Percentiles rank a stretch among this genome's conserved stretches.
Conservation (phyloP, 2,329 filamentous ascomycete genomes). For the Colletotrichum plurivorum region DNA sequence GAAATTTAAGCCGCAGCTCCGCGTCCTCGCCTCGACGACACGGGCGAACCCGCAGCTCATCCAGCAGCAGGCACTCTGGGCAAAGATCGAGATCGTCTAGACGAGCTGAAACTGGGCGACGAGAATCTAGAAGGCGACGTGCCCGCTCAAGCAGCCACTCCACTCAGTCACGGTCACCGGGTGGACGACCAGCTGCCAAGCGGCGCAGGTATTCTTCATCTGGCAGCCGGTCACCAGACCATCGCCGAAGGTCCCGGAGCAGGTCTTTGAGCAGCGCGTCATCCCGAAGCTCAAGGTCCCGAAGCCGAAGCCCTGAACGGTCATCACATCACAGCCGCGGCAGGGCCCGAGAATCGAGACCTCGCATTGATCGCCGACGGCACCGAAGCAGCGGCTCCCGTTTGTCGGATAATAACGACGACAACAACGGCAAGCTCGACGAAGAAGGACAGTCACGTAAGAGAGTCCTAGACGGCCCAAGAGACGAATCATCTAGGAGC, state of each 20-base stretch:
- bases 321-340: conserved; percentile 41
- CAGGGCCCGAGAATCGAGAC: conserved; percentile 34
- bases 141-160: conserved; percentile 42
- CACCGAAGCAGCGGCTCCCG: conserved; percentile 1
- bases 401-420: neutral
- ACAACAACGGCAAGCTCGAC: neutral
- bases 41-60: conserved; percentile 48
- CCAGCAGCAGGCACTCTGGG: conserved; percentile 50
- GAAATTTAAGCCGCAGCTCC: conserved; percentile 50
- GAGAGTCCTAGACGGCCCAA: neutral
- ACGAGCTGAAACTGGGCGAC: conserved; percentile 44
- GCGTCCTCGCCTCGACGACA: conserved; percentile 51
- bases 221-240: conserved; percentile 61
- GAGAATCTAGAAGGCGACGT: conserved; percentile 40
- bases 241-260: conserved; percentile 50
- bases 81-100: conserved; percentile 58
- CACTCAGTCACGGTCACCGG: conserved; percentile 55
- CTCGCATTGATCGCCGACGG: neutral
- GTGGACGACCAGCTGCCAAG: conserved; percentile 60
- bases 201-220: conserved; percentile 65
- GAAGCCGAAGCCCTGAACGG: conserved; percentile 50
- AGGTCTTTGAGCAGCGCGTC: conserved; percentile 54
- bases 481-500: neutral
- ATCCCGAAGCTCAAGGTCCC: conserved; percentile 57
- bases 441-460: neutral